A percentile compares a stretch with the other conserved stretches of the same genome.
These are phyloP conservation scores for Styphnolobium japonicum DNA, from an alignment of 306 rosid species.

Conservation along the genomic window DNA sequence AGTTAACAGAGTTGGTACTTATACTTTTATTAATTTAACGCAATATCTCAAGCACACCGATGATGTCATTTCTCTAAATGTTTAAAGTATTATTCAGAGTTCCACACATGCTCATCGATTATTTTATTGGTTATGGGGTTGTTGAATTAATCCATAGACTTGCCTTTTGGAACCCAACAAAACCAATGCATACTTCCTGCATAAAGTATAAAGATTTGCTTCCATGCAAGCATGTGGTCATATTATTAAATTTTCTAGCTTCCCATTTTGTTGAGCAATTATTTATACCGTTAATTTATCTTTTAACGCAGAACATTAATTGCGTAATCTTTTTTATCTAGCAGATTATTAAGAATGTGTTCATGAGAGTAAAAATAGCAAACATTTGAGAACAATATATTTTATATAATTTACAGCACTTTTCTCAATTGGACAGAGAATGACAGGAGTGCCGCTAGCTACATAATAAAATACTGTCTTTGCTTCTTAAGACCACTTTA, in stretches of 20 bases:
- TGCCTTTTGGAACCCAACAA: slow-evolving; percentile 21
- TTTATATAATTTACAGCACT: no score
- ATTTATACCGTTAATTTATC: neutral
- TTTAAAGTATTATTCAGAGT: slow-evolving; percentile 19
- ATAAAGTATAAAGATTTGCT: slow-evolving; percentile 5
- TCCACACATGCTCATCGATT: slow-evolving; percentile 35
- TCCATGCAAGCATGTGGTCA: slow-evolving; percentile 38
- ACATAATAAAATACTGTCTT: neutral
- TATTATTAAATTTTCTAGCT: neutral
- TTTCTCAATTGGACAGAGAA: no score
- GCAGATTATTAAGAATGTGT: neutral
- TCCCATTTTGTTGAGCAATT: neutral
- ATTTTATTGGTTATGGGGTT: slow-evolving; percentile 29
- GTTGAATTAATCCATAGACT: slow-evolving; percentile 43
- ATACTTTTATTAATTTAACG: neutral
- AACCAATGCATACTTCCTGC: neutral
- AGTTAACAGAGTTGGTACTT: slow-evolving; percentile 15
- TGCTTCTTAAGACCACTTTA: neutral
- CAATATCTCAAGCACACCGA: neutral
- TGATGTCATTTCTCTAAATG: slow-evolving; percentile 39
- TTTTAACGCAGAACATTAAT: neutral
- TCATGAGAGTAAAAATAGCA: no score
- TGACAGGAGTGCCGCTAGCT: neutral
- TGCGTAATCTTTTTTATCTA: neutral
- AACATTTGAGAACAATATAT: no score